Percentiles rank a stretch among this genome's conserved stretches.
These are phyloP conservation scores for Apiospora kogelbergensis DNA, from an alignment of 2,329 filamentous ascomycete species.

Conservation along the genomic window DNA sequence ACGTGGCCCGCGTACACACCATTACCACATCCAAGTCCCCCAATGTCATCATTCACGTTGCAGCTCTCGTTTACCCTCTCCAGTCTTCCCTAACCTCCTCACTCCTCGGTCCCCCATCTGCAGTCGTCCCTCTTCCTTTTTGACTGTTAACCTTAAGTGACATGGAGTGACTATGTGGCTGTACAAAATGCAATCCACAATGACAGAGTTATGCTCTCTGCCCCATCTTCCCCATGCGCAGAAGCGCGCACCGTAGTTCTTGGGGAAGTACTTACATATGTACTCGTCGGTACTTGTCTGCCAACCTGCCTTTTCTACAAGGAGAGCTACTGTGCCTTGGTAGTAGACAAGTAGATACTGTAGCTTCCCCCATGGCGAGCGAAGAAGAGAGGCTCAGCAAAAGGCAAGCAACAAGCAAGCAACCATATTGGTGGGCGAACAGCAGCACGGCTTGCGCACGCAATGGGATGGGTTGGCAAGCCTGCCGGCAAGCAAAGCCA, in stretches of 20 bases:
- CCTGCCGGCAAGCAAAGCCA: neutral
- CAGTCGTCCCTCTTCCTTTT: slow-evolving; percentile 23
- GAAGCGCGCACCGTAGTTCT: neutral
- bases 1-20: slow-evolving; percentile 3
- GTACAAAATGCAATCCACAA: slow-evolving; percentile 15
- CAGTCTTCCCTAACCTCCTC: neutral
- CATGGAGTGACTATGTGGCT: slow-evolving; percentile 21
- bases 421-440: slow-evolving; percentile 17
- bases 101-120: slow-evolving; percentile 16
- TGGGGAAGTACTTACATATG: neutral
- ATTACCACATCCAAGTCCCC: slow-evolving; percentile 6
- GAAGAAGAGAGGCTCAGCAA: slow-evolving; percentile 3
- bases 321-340: neutral
- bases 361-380: slow-evolving; percentile 7
- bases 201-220: slow-evolving; percentile 13
- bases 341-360: neutral
- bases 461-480: slow-evolving; percentile 4
- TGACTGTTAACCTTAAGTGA: slow-evolving; percentile 24
- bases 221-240: slow-evolving; percentile 9
- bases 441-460: neutral
- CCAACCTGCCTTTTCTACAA: slow-evolving; percentile 18
- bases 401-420: slow-evolving; percentile 19
- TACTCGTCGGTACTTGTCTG: neutral
- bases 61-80: neutral
- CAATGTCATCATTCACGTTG: slow-evolving; percentile 6